Conservation (phyloP, 805 yeast genomes). For the Wickerhamia fluorescens region DNA sequence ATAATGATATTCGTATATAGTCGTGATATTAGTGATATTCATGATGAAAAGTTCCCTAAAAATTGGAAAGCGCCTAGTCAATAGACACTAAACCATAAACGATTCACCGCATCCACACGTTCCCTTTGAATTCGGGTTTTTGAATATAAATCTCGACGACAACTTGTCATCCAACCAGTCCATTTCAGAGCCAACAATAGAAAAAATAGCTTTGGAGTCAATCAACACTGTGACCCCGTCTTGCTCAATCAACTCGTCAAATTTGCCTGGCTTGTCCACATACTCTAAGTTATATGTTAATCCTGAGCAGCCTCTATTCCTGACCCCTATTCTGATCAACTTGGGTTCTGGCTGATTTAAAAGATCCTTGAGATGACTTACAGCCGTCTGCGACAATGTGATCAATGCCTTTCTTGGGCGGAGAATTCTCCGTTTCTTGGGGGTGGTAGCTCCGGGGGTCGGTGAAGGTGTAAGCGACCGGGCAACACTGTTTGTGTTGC, state of each 20-base stretch:
- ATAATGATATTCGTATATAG: constrained; percentile 1
- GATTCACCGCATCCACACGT: constrained; percentile 99
- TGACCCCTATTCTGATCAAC: constrained; percentile 87
- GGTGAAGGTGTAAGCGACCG: neutral
- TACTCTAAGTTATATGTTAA: constrained; percentile 86
- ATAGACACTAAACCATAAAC: constrained; percentile 94
- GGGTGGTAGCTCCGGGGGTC: constrained; percentile 2
- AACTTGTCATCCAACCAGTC: constrained; percentile 96
- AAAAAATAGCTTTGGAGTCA: constrained; percentile 92
- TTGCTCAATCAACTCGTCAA: constrained; percentile 88
- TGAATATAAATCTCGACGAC: constrained; percentile 82
- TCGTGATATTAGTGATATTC: neutral
- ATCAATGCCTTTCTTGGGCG: constrained; percentile 89
- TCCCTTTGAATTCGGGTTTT: constrained; percentile 94
- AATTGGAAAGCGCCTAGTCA: no score
- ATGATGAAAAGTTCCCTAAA: no score
- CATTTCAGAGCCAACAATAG: constrained; percentile 96
- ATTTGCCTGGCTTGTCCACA: constrained; percentile 85
- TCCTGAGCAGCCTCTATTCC: constrained; percentile 95
- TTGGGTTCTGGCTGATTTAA: constrained; percentile 81
- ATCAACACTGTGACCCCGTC: constrained; percentile 89
- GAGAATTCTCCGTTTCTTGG: constrained; percentile 51
- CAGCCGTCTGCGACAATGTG: constrained; percentile 69
- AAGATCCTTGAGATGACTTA: constrained; percentile 59
- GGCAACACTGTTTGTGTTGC: neutral